phyloP scores from a whole-genome alignment of 139 green algal genomes.

The Chlorella sorokiniana region DNA sequence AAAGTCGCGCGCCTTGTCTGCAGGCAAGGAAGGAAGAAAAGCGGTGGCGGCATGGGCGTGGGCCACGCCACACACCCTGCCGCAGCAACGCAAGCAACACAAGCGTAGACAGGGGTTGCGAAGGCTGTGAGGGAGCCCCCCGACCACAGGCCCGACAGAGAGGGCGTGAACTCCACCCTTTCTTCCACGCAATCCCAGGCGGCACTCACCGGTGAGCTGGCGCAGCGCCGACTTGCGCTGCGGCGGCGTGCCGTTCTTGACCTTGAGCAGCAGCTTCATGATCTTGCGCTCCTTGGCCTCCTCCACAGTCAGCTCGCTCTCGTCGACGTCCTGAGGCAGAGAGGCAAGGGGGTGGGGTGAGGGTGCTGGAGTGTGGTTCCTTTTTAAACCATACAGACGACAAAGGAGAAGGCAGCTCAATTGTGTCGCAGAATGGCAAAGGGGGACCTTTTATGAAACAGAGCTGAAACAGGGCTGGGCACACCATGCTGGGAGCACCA shows the following conservation, averaged over 20 bases:
- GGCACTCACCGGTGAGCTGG: conserved; percentile 83
- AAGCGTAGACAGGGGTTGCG: background rate
- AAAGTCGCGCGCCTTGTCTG: conserved; percentile 96
- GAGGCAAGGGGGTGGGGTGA: background rate
- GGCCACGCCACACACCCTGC: too few species aligned
- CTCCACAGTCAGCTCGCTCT: conserved; percentile 87
- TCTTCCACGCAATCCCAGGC: too few species aligned
- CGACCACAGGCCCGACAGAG: background rate
- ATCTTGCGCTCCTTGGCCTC: conserved; percentile 98
- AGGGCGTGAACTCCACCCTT: background rate
- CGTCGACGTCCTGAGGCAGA: conserved; percentile 73
- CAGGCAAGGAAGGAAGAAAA: background rate
- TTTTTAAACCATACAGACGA: too few species aligned
- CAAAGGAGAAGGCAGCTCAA: too few species aligned
- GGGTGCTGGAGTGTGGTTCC: background rate
- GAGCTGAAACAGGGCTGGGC: too few species aligned
- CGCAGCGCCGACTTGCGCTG: conserved; percentile 96
- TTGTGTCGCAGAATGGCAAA: too few species aligned
- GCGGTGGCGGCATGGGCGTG: too few species aligned
- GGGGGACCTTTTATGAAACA: too few species aligned
- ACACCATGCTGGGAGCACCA: too few species aligned
- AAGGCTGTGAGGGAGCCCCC: background rate
- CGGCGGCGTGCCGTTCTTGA: conserved; percentile 98
- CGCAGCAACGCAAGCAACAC: too few species aligned
- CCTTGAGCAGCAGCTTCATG: conserved; percentile 99